Evolutionary conservation across 352 stramenopile genomes (phyloP), one percentile per base, ranked within the genome.

Genomic region (Hyaloperonospora arabidopsidis): DNA sequence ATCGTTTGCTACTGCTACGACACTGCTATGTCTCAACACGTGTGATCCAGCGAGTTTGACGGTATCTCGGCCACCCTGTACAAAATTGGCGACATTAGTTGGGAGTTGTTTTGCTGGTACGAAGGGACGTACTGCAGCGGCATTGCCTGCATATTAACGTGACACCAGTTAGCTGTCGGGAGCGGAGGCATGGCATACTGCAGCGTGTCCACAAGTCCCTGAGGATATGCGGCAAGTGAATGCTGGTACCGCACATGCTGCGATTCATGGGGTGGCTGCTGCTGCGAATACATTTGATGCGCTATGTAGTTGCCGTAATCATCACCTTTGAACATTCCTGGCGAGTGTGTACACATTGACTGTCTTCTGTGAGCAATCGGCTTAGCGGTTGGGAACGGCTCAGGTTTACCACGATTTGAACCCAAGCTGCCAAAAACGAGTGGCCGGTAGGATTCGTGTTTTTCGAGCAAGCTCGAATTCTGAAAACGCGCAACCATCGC

Each of bases 401-500:
- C 83, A 0, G 68, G 72, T 29, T 74, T 70, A 45, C 83, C 83
- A 8, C 80, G 79, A 46, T 89, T 79, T 29, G 69, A 58, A 0
- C 84, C 90, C 15, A 38, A 70, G 44, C 84, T 96, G 49, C 80
- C 64, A 45, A 98, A 97, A 17, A 98, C 85, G 14, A 97, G 70
- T 28, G 93, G 93, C 0, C 87, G 82, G 54, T 97, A 97, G 21
- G 86, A 90, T 29, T 95, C 84, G 62, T 97, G 87, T 62, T 97
- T 97, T 15, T 97, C 86, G 18, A 98, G 69, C 44, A 98, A 63
- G 63, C 79, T 96, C 49, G 95, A 98, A 63, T 99, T 99, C 71
- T 98, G 93, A 79, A 99, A 99, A 49, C 96, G 89, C 50, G 95
- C 90, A 57, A 99, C 91, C 95, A 99, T 99, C 10, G 95, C 92